Evolutionary conservation across 2,329 filamentous ascomycete species (phyloP).

Genomic region (Cercospora zeina): DNA sequence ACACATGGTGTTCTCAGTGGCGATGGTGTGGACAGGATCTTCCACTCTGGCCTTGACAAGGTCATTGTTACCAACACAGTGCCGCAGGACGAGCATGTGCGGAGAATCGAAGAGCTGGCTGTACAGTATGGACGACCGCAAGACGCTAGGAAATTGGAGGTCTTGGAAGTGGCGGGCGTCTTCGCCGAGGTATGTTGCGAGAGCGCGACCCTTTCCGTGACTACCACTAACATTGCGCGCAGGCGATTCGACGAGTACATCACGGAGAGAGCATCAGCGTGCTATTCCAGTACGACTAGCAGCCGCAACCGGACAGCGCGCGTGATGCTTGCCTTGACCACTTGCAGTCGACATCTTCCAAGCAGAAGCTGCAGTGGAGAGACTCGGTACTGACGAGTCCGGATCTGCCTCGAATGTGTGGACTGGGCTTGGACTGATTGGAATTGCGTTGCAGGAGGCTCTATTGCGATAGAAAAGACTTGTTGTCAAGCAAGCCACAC

Average conservation of each 20-base stretch:
- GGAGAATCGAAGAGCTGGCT: constrained; percentile 35
- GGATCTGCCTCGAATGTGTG: constrained; percentile 5
- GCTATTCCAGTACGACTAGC: constrained; percentile 79
- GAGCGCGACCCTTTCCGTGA: constrained; percentile 11
- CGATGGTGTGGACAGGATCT: constrained; percentile 91
- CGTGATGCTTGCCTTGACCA: constrained; percentile 11
- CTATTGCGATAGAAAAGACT: neutral
- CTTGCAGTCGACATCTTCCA: constrained; percentile 9
- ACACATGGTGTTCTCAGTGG: constrained; percentile 95
- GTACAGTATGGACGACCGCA: constrained; percentile 58
- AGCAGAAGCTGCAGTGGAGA: neutral
- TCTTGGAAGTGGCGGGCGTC: constrained; percentile 82
- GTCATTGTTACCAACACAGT: constrained; percentile 95
- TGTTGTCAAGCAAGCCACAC: neutral
- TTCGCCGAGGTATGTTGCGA: constrained; percentile 72
- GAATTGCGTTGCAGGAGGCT: neutral
- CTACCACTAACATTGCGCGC: constrained; percentile 17
- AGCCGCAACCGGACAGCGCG: constrained; percentile 18
- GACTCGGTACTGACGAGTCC: constrained; percentile 6
- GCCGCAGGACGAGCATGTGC: constrained; percentile 78
- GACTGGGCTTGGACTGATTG: constrained; percentile 1
- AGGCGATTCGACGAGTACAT: constrained; percentile 90
- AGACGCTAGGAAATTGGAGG: constrained; percentile 68
- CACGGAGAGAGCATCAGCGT: constrained; percentile 97
- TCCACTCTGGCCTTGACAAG: constrained; percentile 88